These are phyloP conservation scores for Hordeum marinum DNA, from an alignment of 176 grass and related monocot genomes.

Conservation along the genomic window DNA sequence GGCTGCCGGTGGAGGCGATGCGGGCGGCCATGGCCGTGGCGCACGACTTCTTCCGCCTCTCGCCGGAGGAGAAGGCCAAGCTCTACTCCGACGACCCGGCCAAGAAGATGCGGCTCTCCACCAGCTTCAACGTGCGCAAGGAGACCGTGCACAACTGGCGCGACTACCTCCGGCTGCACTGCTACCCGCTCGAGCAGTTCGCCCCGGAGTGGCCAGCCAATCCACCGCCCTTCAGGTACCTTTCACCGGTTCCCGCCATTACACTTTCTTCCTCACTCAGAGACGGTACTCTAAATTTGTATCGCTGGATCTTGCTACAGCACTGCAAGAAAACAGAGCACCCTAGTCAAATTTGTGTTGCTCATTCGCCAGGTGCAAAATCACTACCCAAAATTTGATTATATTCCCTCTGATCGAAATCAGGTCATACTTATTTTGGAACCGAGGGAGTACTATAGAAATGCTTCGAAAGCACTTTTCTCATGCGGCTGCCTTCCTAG, in stretches of 20 bases:
- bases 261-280: background rate
- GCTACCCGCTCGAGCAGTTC: constrained; percentile 70
- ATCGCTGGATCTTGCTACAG: too few relatives aligned
- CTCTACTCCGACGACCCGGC: constrained; percentile 83
- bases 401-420: too few relatives aligned
- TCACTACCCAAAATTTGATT: too few relatives aligned
- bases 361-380: too few relatives aligned
- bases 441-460: too few relatives aligned
- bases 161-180: constrained; percentile 92
- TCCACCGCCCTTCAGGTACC: constrained; percentile 56
- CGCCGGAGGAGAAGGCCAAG: constrained; percentile 77
- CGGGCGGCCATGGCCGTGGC: constrained; percentile 19
- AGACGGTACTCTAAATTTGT: too few relatives aligned
- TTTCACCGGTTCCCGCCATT: background rate
- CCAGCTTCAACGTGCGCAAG: constrained; percentile 89
- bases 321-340: background rate
- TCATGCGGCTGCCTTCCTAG: background rate
- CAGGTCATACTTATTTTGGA: too few relatives aligned
- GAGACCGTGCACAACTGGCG: constrained; percentile 91
- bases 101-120: constrained; percentile 92
- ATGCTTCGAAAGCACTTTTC: background rate
- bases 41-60: constrained; percentile 61
- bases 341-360: background rate
- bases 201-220: constrained; percentile 63
- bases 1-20: constrained; percentile 31